These are phyloP conservation scores for Lyophyllum decastes DNA, from an alignment of 768 basidiomycete species.

Conservation along the genomic window DNA sequence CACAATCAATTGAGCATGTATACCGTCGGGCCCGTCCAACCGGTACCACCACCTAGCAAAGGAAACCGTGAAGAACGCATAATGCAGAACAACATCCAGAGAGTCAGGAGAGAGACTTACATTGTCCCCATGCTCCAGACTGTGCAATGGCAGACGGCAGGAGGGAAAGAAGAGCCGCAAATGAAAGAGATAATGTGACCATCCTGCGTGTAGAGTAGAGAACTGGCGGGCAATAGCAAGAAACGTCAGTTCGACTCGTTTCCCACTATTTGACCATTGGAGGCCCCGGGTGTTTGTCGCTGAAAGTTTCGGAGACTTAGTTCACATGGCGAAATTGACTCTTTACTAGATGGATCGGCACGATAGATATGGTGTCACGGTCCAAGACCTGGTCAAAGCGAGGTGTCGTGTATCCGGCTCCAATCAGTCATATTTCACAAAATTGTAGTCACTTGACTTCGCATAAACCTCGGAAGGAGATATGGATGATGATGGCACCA, in stretches of 20 bases:
- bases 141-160: constrained; percentile 24
- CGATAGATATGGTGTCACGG: neutral
- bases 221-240: too few species aligned
- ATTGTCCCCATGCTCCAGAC: constrained; percentile 32
- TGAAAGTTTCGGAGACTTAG: neutral
- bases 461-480: neutral
- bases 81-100: too few species aligned
- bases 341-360: neutral
- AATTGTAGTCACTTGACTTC: neutral
- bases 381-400: neutral
- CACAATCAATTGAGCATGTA: too few species aligned
- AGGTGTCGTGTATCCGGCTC: neutral
- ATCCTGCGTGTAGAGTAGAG: neutral
- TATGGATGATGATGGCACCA: neutral
- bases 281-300: neutral
- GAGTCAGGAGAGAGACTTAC: constrained; percentile 27
- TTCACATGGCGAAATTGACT: neutral
- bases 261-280: neutral
- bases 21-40: constrained; percentile 30
- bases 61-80: neutral
- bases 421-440: neutral
- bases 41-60: constrained; percentile 20
- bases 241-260: neutral
- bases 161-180: constrained; percentile 23
- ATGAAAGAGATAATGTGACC: constrained; percentile 22